Conservation (phyloP, 176 grass and related monocot species). For the Pontederia paniculata region DNA sequence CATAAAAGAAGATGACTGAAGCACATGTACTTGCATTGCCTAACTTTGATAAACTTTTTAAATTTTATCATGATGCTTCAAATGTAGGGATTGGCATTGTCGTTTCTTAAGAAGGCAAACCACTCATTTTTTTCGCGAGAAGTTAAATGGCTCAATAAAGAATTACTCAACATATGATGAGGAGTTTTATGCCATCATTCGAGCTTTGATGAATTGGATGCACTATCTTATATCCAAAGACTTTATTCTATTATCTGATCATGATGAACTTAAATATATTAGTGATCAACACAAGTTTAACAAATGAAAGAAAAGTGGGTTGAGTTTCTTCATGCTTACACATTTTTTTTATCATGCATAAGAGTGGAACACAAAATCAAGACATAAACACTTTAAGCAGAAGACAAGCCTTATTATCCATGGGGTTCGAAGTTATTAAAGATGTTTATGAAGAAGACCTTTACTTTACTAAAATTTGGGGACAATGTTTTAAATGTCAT, state of each 20-base stretch:
- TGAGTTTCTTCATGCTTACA: conserved; percentile 8
- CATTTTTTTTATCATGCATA: not conserved
- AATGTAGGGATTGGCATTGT: not conserved
- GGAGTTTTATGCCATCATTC: conserved; percentile 17
- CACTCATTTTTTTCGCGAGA: conserved; percentile 22
- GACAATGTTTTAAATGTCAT: not conserved
- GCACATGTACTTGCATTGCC: too few relatives aligned
- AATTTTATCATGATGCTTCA: conserved; percentile 11
- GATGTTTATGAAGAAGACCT: not conserved
- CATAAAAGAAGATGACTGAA: not conserved
- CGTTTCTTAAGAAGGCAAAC: not conserved
- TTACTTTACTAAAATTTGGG: not conserved
- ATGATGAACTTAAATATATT: conserved; percentile 15
- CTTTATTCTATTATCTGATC: not conserved
- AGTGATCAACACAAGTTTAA: conserved; percentile 5
- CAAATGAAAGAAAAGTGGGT: conserved; percentile 6
- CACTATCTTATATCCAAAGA: conserved; percentile 17
- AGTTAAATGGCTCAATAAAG: not conserved
- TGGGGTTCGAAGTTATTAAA: not conserved
- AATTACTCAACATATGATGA: conserved; percentile 20
- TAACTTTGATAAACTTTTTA: not conserved
- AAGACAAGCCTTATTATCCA: not conserved
- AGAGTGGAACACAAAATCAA: not conserved
- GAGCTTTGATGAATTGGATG: conserved; percentile 11
- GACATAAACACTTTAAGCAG: not conserved